Base-by-base conservation (phyloP, 2,329 filamentous ascomycete species). In the Xylaria sp. region DNA sequence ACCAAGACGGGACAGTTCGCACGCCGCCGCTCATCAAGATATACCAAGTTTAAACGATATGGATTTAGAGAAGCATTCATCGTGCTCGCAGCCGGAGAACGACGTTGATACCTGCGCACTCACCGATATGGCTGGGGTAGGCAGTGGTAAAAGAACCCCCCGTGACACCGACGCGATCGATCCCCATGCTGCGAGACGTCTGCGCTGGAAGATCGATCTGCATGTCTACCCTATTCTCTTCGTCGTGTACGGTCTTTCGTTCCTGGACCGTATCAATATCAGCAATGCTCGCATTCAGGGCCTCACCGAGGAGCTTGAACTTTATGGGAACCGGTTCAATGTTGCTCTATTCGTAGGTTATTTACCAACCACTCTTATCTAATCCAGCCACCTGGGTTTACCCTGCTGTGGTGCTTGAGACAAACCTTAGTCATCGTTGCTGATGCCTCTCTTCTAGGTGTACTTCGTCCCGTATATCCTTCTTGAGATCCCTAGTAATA, bases 211-310 rank as follows among this genome's bases (percentile, higher is more conserved):
- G 76, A 78, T 83, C 37, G 82, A 84, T 69, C 69, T 81, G 3
- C 75, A 77, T 66, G 77, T 84, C 63, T 81, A 79, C 53, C 82
- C 82, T 1, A 76, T 81, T 35, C 76, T 84, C 23, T 82, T 81
- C 59, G 50, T 83, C 60, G 76, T 83, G 55, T 82, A 82, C 71
- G 76, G 80, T 66, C 77, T 83, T 75, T 81, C 81, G 8, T 83
- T 82, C 65, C 73, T 84, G 23, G 82, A 84, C 55, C 79, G 82
- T 40, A 82, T 79, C 79, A 84, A 84, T 70, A 84, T 85, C 64
- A 81, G 82, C 76, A 85, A 86, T 75, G 83, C 83, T 9, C 76
- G 79, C 58, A 83, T 85, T 63, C 78, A 83, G 70, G 80, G 83
- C 47, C 76, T 86, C 69, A 74, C 78, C 0, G 72, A 77, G 29